phyloP scores from a whole-genome alignment of 2,329 filamentous ascomycete genomes.

The Botrytis pseudocinerea region DNA sequence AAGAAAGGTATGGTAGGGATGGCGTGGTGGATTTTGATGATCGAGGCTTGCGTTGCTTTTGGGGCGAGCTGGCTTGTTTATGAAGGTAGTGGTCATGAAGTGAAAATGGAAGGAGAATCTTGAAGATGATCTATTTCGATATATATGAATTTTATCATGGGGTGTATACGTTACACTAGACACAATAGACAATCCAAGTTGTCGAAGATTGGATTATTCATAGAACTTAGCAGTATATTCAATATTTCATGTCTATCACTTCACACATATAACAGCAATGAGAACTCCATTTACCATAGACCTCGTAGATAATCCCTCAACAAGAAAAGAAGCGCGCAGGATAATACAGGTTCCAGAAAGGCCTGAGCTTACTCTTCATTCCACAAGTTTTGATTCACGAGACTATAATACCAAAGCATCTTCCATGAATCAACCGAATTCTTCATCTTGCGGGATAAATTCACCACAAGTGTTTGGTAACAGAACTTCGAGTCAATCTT shows the following conservation, averaged over 20 bases:
- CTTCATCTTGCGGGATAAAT: not conserved
- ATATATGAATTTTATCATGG: not conserved
- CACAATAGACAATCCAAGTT: not conserved
- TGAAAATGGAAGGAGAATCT: constrained; percentile 3
- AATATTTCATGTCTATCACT: not conserved
- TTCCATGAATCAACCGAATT: too few species aligned
- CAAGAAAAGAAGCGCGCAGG: not conserved
- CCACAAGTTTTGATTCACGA: not conserved
- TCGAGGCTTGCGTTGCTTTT: constrained; percentile 2
- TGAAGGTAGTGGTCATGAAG: constrained; percentile 15
- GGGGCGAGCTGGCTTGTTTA: not conserved
- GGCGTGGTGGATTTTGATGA: constrained; percentile 8
- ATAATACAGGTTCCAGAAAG: not conserved
- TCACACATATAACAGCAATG: not conserved
- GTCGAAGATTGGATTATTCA: not conserved
- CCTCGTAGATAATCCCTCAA: not conserved
- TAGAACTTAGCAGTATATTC: not conserved
- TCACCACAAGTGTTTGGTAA: not conserved
- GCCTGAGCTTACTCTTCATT: not conserved
- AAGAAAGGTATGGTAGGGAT: not conserved
- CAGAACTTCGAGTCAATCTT: not conserved
- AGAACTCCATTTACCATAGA: not conserved
- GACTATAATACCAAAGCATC: not conserved
- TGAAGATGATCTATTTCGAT: not conserved
- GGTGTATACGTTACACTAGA: not conserved